A percentile compares a stretch with the other conserved stretches of the same genome.
These are phyloP conservation scores for Apophysomyces ossiformis DNA, from an alignment of 371 early-diverging fungal genomes.

Conservation along the genomic window DNA sequence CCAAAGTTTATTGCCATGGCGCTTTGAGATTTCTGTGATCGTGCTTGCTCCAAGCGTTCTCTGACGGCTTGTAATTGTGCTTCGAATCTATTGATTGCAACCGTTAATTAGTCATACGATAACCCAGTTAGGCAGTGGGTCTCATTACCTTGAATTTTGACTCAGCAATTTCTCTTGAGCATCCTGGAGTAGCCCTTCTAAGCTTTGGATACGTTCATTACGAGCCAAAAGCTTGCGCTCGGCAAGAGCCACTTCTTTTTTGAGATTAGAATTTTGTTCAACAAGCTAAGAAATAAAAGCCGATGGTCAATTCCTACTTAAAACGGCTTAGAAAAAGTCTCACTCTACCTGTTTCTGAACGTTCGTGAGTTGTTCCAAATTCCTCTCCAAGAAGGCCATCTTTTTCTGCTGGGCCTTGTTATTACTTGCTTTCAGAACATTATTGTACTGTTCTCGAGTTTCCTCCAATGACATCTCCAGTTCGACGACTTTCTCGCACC, in stretches of 20 bases:
- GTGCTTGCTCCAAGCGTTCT: slow-evolving; percentile 80
- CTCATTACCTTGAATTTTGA: slow-evolving; percentile 81
- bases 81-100: slow-evolving; percentile 61
- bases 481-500: slow-evolving; percentile 95
- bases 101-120: neutral
- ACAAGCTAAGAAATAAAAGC: slow-evolving; percentile 64
- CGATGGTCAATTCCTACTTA: too few relatives aligned
- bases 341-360: slow-evolving; percentile 84
- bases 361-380: slow-evolving; percentile 91
- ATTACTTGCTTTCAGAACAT: slow-evolving; percentile 78
- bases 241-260: slow-evolving; percentile 88
- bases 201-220: slow-evolving; percentile 90
- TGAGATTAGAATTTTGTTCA: slow-evolving; percentile 90
- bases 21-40: slow-evolving; percentile 63
- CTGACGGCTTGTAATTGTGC: slow-evolving; percentile 78
- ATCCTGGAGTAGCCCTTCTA: slow-evolving; percentile 88
- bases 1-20: slow-evolving; percentile 78
- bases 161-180: slow-evolving; percentile 72
- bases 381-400: slow-evolving; percentile 94
- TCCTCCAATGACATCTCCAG: slow-evolving; percentile 94
- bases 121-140: slow-evolving; percentile 12
- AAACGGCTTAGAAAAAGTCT: too few relatives aligned
- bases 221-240: slow-evolving; percentile 91
- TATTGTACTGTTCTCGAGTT: slow-evolving; percentile 88
- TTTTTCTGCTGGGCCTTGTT: slow-evolving; percentile 90